Percentiles rank a stretch among this genome's conserved stretches.
phyloP scores from a whole-genome alignment of 345 rosid species.

The Eucalyptus marginata region DNA sequence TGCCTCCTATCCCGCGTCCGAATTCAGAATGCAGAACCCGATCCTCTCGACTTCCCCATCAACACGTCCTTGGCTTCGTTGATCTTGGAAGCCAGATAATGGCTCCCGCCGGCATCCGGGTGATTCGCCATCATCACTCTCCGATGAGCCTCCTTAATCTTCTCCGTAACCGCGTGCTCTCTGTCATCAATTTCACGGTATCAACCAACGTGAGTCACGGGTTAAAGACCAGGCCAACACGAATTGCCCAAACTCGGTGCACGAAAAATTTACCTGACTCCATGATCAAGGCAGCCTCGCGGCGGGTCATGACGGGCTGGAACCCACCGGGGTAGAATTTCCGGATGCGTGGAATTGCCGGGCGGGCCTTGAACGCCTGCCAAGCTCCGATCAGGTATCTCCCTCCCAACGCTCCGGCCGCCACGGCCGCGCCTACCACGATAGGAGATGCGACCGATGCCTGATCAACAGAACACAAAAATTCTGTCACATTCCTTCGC shows the following conservation, averaged over 20 bases:
- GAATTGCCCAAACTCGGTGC: not conserved
- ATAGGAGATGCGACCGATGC: not conserved
- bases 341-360: constrained; percentile 1
- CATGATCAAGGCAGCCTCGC: constrained; percentile 31
- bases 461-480: not conserved
- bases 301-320: constrained; percentile 13
- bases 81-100: constrained; percentile 28
- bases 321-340: constrained; percentile 30
- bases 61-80: constrained; percentile 24
- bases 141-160: constrained; percentile 24
- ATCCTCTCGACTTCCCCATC: constrained; percentile 8
- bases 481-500: not conserved
- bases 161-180: constrained; percentile 4
- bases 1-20: not conserved
- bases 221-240: not conserved
- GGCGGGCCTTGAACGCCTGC: constrained; percentile 24
- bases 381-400: constrained; percentile 16
- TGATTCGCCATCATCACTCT: constrained; percentile 31
- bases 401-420: constrained; percentile 20
- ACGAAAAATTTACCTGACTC: constrained; percentile 4
- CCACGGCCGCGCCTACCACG: constrained; percentile 6
- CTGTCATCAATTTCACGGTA: not conserved
- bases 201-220: not conserved
- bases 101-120: constrained; percentile 40
- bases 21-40: constrained; percentile 12